Evolutionary conservation across 805 yeast genomes (phyloP).

Genomic region (Candida maris): DNA sequence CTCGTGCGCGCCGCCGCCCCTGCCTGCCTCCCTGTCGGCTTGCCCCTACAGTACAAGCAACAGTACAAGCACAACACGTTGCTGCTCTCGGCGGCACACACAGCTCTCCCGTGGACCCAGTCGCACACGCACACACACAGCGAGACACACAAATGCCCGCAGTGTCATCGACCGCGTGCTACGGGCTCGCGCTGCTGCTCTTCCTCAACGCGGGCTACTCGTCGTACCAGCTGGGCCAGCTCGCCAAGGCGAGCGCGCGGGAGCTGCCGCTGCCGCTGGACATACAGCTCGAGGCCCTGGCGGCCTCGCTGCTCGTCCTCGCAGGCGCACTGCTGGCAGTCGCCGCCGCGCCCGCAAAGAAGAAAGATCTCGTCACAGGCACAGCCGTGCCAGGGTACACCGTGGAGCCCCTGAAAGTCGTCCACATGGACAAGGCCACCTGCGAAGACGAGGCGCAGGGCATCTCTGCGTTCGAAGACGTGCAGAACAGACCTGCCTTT

Average conservation of each 20-base stretch:
- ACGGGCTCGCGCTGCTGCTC: conserved; percentile 14
- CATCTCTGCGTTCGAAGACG: conserved; percentile 36
- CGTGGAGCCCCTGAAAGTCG: conserved; percentile 39
- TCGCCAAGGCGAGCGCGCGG: conserved; percentile 22
- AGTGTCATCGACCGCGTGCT: conserved; percentile 3
- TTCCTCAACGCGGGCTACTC: conserved; percentile 52
- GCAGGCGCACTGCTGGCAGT: conserved; percentile 37
- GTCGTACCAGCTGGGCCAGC: conserved; percentile 48
- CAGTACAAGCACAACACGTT: too few relatives aligned
- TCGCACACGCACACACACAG: too few relatives aligned
- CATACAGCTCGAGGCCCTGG: conserved; percentile 46
- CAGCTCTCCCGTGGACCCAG: too few relatives aligned
- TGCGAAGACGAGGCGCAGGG: conserved; percentile 46
- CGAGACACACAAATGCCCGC: neutral
- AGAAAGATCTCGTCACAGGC: conserved; percentile 24
- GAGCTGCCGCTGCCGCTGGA: conserved; percentile 38
- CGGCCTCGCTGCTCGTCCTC: conserved; percentile 44
- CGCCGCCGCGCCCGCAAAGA: conserved; percentile 17
- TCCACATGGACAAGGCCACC: conserved; percentile 47
- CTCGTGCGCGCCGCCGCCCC: too few relatives aligned
- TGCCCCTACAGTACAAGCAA: too few relatives aligned
- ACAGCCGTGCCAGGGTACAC: conserved; percentile 27
- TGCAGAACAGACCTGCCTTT: conserved; percentile 50
- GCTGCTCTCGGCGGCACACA: too few relatives aligned
- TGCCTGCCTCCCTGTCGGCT: too few relatives aligned